Base-by-base conservation (phyloP, 2,329 filamentous ascomycete species). In the Xylaria sp. region DNA sequence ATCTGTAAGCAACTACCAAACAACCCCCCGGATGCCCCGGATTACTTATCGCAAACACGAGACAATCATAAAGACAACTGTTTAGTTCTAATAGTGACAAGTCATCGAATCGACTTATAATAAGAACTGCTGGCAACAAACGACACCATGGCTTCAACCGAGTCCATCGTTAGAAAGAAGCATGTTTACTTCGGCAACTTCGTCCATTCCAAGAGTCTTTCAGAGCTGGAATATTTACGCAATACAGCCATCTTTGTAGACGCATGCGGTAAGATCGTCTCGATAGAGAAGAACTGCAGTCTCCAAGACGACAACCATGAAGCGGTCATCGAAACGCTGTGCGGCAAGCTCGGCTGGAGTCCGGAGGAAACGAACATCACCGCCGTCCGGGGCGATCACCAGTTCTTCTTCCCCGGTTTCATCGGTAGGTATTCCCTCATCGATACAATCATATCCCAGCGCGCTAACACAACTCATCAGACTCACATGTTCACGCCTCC, bases 401-500 rank as follows among this genome's bases (percentile, higher is more conserved):
- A 89, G 57, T 93, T 93, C 76, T 92, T 91, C 78, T 93, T 94
- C 68, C 90, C 90, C 0, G 90, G 90, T 4, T 92, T 93, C 70
- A 86, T 94, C 61, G 88, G 87, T 89, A 72, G 66, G 79, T 72
- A 39, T 2, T 19, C 13, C 54, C 4, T 30, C 3, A 5, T 13
- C 23, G 1, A 34, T 10, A 13, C 13, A 44, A 44, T 13, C n/a
- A 9, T 23, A 30, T 5, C 34, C 11, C 9, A 18, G 49, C 46
- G 48, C 54, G 46, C 69, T 74, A 58, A 72, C 57, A 11, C 3
- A 18, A 18, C 30, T 4, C 9, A 44, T n/a, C 63, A 93, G 93
- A 99, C 74, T 96, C 94, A 0, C 94, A 99, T 73, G 89, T 96
- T 59, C 94, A 99, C 73, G 94, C 94, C 7, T 84, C 92, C 0